phyloP scores from a whole-genome alignment of 2,329 filamentous ascomycete species.

The Metarhizium rileyi region DNA sequence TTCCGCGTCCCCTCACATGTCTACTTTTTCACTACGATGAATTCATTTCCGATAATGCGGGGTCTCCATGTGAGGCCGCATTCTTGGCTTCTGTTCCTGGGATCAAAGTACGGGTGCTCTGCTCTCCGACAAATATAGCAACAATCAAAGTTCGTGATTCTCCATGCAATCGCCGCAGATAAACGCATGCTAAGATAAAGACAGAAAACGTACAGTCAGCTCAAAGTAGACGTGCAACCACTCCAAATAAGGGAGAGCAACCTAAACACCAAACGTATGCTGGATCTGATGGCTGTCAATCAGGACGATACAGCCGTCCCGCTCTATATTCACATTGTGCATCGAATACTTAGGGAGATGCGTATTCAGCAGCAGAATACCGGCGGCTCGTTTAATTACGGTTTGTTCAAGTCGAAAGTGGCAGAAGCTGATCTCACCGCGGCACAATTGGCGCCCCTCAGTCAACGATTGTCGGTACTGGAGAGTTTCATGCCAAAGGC shows the following conservation, averaged over 20 bases:
- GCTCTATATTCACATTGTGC: slow-evolving; percentile 46
- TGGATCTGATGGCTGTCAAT: slow-evolving; percentile 46
- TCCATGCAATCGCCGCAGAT: no score
- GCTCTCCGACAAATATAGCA: slow-evolving; percentile 39
- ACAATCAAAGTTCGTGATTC: slow-evolving; percentile 29
- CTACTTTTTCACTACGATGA: slow-evolving; percentile 56
- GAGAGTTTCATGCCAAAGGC: slow-evolving; percentile 41
- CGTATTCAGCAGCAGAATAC: slow-evolving; percentile 32
- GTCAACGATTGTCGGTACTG: slow-evolving; percentile 28
- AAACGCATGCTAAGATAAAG: no score
- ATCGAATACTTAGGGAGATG: slow-evolving; percentile 46
- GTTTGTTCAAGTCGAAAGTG: slow-evolving; percentile 29
- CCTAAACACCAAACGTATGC: slow-evolving; percentile 47
- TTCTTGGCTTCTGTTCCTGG: slow-evolving; percentile 35
- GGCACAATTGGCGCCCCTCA: slow-evolving; percentile 43
- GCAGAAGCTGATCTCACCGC: slow-evolving; percentile 27
- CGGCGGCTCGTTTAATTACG: slow-evolving; percentile 35
- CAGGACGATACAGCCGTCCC: slow-evolving; percentile 29
- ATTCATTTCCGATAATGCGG: slow-evolving; percentile 35
- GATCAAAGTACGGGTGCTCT: slow-evolving; percentile 41
- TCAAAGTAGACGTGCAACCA: slow-evolving; percentile 36
- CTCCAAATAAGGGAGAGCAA: slow-evolving; percentile 39
- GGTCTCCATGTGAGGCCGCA: slow-evolving; percentile 48
- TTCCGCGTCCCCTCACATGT: slow-evolving; percentile 43
- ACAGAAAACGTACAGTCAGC: slow-evolving; percentile 27